Evolutionary conservation across 2,329 filamentous ascomycete species (phyloP).

Genomic region (Fusarium zealandicum): DNA sequence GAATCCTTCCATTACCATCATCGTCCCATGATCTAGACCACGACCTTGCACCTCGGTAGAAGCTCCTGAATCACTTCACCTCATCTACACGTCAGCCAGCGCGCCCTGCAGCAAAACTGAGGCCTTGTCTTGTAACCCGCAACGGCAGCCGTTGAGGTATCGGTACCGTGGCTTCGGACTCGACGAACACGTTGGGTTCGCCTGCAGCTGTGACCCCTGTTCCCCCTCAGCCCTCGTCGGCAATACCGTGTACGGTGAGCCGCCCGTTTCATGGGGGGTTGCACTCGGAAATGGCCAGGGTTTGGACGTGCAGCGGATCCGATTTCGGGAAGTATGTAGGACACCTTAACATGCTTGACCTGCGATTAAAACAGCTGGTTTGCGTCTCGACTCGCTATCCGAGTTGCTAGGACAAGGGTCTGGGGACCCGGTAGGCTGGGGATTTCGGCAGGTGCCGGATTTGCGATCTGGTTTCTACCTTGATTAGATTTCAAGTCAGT

Average conservation of each 20-base stretch:
- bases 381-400: background rate
- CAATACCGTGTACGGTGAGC: conserved; percentile 19
- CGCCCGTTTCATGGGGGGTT: conserved; percentile 10
- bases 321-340: conserved; percentile 12
- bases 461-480: background rate
- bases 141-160: conserved; percentile 12
- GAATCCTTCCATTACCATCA: background rate
- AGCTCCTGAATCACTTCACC: background rate
- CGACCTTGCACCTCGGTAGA: background rate
- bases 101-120: background rate
- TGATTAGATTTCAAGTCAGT: background rate
- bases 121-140: conserved; percentile 3
- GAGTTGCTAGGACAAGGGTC: background rate
- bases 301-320: conserved; percentile 13
- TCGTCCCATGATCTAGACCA: conserved; percentile 10
- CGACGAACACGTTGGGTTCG: conserved; percentile 25
- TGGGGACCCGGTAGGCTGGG: background rate
- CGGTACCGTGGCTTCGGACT: conserved; percentile 24
- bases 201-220: conserved; percentile 13
- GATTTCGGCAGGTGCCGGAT: background rate
- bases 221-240: conserved; percentile 9
- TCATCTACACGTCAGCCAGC: conserved; percentile 5
- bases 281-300: conserved; percentile 27
- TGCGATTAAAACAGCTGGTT: background rate
- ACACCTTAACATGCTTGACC: background rate